Evolutionary conservation across 208 protist genomes (phyloP).

Genomic region (Strigomonas culicis): DNA sequence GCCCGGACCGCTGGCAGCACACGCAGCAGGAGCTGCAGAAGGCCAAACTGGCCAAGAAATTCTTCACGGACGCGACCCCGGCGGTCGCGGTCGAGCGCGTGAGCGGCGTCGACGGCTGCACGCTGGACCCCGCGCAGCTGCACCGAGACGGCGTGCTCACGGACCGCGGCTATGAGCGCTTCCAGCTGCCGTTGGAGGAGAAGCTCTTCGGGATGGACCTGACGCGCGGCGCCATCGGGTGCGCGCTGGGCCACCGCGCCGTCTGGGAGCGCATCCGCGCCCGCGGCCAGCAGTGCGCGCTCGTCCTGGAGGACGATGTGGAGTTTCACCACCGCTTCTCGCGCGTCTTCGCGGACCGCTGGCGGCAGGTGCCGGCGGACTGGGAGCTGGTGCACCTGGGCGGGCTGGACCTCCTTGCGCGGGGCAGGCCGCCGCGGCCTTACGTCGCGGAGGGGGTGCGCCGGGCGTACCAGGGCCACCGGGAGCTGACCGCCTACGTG

Average conservation of each 20-base stretch:
- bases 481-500: constrained; percentile 90
- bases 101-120: constrained; percentile 65
- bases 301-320: constrained; percentile 89
- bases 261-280: constrained; percentile 77
- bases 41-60: constrained; percentile 41
- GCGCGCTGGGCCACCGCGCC: constrained; percentile 74
- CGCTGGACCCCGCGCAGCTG: constrained; percentile 54
- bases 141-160: constrained; percentile 47
- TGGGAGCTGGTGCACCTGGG: constrained; percentile 90
- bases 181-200: constrained; percentile 60
- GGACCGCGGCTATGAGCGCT: constrained; percentile 68
- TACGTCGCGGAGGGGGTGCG: constrained; percentile 79
- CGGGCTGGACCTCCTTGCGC: constrained; percentile 78
- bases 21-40: constrained; percentile 54
- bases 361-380: constrained; percentile 63
- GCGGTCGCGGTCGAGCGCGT: constrained; percentile 50
- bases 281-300: constrained; percentile 26
- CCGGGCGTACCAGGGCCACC: constrained; percentile 79
- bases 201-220: constrained; percentile 93
- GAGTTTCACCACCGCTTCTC: constrained; percentile 81
- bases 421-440: constrained; percentile 76
- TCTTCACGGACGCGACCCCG: constrained; percentile 15
- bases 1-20: constrained; percentile 76
- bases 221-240: constrained; percentile 84
- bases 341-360: constrained; percentile 46